Base-by-base conservation (phyloP, 2,329 filamentous ascomycete species). In the Diaporthe capsici region DNA sequence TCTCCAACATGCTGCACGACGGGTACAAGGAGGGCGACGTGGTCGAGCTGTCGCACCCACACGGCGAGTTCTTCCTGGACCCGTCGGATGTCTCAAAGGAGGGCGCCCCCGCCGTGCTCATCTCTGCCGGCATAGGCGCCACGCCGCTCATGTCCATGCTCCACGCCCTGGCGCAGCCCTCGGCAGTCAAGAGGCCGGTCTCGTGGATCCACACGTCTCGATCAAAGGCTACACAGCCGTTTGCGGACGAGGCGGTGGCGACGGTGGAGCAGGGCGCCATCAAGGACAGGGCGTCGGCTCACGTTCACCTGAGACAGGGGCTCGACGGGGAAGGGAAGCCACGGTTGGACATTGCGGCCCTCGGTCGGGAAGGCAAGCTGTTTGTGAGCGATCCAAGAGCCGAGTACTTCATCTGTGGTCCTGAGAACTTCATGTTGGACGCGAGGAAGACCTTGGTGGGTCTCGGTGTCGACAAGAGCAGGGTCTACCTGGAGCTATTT, bases 371-470 rank as follows among this genome's bases (percentile, higher is more conserved):
- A 12, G 80, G 84, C 0, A 85, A 90, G 61, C 84, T 96, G n/a
- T 90, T 88, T 78, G 81, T 92, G 1, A 84, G 86, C 28, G 85
- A 93, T 78, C 68, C 83, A 0, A 84, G 84, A 58, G 87, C 94
- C 0, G 86, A 92, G 80, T 96, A 95, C 82, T 95, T 90, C 79
- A 84, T 94, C 72, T 96, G 94, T 80, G 94, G 94, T 0, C 94
- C 94, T 0, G 87, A 88, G 76, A 81, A 82, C 10, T 96, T 95
- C 86, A 96, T 96, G 94, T 79, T 87, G 13, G 89, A 90, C 51
- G 85, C 90, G 31, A 85, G 90, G 78, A 82, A 84, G 10, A 87
- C 85, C 78, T 84, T 95, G 74, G 84, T 87, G 78, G 84, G 80
- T 3, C 83, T 86, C 73, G 92, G 92, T 0, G 92, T 95, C 1